A percentile compares a stretch with the other conserved stretches of the same genome.
These are phyloP conservation scores for Globisporangium perplexum DNA, from an alignment of 352 stramenopile species.

Conservation along the genomic window DNA sequence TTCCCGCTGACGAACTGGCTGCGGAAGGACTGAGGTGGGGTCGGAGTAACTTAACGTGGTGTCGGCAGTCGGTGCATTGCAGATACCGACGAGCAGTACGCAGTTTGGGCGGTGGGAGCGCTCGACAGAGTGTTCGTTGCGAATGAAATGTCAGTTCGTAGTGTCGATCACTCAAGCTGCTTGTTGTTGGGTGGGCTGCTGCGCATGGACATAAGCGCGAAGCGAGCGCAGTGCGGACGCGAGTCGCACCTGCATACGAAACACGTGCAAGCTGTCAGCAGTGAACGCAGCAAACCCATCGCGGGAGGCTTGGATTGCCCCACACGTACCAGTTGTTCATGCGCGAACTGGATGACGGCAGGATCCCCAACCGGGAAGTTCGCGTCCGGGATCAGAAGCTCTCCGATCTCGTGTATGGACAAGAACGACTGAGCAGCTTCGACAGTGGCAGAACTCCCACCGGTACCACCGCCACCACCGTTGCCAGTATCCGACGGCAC, in stretches of 20 bases:
- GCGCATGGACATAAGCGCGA: slow-evolving; percentile 4
- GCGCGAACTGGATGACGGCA: slow-evolving; percentile 19
- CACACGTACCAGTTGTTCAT: slow-evolving; percentile 19
- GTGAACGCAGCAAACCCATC: background rate
- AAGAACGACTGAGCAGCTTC: slow-evolving; percentile 8
- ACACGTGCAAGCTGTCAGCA: background rate
- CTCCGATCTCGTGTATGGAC: slow-evolving; percentile 24
- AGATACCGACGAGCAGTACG: too few relatives aligned
- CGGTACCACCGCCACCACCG: background rate
- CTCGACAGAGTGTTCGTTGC: background rate
- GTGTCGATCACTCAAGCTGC: background rate
- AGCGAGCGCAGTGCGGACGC: slow-evolving; percentile 4
- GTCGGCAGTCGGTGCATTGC: background rate
- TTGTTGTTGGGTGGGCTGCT: background rate
- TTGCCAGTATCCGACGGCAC: too few relatives aligned
- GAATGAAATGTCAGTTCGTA: background rate
- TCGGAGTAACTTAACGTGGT: too few relatives aligned
- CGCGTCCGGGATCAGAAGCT: slow-evolving; percentile 19
- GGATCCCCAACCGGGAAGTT: slow-evolving; percentile 23
- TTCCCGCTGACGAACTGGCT: slow-evolving; percentile 69
- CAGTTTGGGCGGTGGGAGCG: too few relatives aligned
- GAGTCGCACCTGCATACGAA: slow-evolving; percentile 7
- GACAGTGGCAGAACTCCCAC: background rate
- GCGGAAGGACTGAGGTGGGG: slow-evolving; percentile 33
- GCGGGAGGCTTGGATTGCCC: too few relatives aligned